Evolutionary conservation across 805 yeast genomes (phyloP).

Genomic region (Cyberlindnera xylosilytica): DNA sequence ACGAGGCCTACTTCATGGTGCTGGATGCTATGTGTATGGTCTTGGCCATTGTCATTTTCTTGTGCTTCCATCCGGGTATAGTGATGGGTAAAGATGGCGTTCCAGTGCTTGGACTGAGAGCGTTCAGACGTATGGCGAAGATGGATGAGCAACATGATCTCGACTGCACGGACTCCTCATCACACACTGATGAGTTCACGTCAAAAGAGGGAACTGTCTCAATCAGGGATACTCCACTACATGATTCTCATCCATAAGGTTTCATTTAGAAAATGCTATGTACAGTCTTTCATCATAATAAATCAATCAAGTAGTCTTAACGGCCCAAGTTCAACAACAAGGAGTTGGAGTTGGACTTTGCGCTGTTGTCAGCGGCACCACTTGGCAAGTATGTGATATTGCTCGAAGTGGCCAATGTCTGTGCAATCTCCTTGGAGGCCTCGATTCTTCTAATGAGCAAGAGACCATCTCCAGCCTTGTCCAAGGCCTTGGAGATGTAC

Average conservation of each 20-base stretch:
- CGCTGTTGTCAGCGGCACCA: slow-evolving; percentile 32
- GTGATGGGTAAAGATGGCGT: slow-evolving; percentile 32
- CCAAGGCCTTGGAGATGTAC: slow-evolving; percentile 84
- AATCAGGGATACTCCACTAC: too few species aligned
- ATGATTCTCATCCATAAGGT: too few species aligned
- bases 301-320: slow-evolving; percentile 25
- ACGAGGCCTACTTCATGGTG: slow-evolving; percentile 55
- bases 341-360: slow-evolving; percentile 40
- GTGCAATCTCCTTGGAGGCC: slow-evolving; percentile 94
- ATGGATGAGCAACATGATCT: too few species aligned
- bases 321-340: slow-evolving; percentile 70
- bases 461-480: slow-evolving; percentile 94
- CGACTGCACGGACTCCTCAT: too few species aligned
- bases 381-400: slow-evolving; percentile 88
- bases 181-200: not conserved
- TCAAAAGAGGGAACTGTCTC: too few species aligned
- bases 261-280: not conserved
- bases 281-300: slow-evolving; percentile 5
- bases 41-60: slow-evolving; percentile 42
- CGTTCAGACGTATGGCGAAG: too few species aligned
- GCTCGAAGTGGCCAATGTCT: slow-evolving; percentile 75
- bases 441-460: slow-evolving; percentile 91
- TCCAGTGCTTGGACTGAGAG: too few species aligned
- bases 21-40: slow-evolving; percentile 64
- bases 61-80: slow-evolving; percentile 60